Base-by-base conservation (phyloP, 495 filamentous ascomycete species). In the Cenococcum geophilum region DNA sequence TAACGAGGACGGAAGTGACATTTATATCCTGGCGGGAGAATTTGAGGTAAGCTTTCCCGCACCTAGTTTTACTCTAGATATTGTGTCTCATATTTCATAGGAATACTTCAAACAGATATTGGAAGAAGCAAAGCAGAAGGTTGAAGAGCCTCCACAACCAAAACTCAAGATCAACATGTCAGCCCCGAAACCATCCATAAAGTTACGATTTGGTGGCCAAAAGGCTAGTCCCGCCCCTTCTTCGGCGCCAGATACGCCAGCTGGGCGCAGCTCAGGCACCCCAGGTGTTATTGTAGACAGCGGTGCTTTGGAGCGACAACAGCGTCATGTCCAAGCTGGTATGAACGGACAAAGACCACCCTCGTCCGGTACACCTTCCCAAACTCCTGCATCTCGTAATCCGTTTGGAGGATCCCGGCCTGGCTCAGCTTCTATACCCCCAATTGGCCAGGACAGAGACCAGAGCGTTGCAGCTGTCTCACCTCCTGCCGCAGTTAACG, bases 1-100 rank as follows among this genome's bases (percentile, higher is more conserved):
- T 73, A 96, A 96, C 65, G 91, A 95, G 67, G 91, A 95, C 66
- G 88, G 80, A 2, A 95, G 91, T 66, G 83, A 86, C 16, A 87
- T 96, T 42, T 86, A 80, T 54, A 75, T 78, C 20, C 77, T 91
- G 58, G 89, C 89, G 20, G 82, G 82, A 20, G 80, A 89, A 35
- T 79, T 96, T 12, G 82, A 95, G 80, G 89, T 89, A 76, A 55
- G 80, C 36, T 0, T 43, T 1, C 11, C 21, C 14, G 22, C 20
- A 12, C 18, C 43, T 18, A 14, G 48, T 50, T 22, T 27, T 21
- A 34, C 32, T 11, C 18, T 32, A n/a, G 5, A 55, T 37, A 50
- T 16, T 11, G 5, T 55, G 23, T 21, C 71, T 79, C 64, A 77
- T 55, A 6, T 50, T 9, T 9, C 27, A 8, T 59, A 90, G 86